Conservation (phyloP, 768 basidiomycete species). For the Kwoniella dejecticola region DNA sequence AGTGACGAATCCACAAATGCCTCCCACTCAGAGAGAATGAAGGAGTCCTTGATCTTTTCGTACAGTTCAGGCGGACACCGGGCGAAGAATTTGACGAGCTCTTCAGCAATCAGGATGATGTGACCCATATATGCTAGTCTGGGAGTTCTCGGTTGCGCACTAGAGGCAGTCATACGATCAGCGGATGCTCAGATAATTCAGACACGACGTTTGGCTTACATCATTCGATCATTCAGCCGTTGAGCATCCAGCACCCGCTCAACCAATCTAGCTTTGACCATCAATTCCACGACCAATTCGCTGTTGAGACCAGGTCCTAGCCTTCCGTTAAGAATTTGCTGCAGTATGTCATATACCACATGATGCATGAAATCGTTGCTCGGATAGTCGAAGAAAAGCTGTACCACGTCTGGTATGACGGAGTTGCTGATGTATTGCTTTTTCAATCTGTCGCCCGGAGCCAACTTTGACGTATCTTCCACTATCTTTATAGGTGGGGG, state of each 20-base stretch:
- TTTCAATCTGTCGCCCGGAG: slow-evolving; percentile 76
- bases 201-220: slow-evolving; percentile 58
- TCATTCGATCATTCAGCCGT: slow-evolving; percentile 71
- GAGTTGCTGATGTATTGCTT: slow-evolving; percentile 71
- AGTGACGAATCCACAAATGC: slow-evolving; percentile 83
- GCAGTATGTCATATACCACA: slow-evolving; percentile 91
- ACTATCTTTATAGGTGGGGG: slow-evolving; percentile 2
- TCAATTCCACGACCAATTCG: slow-evolving; percentile 77
- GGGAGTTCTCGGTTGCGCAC: slow-evolving; percentile 62
- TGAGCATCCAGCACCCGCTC: slow-evolving; percentile 86
- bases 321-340: slow-evolving; percentile 88
- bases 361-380: slow-evolving; percentile 98
- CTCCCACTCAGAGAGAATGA: slow-evolving; percentile 81
- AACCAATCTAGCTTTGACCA: slow-evolving; percentile 81
- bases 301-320: slow-evolving; percentile 77
- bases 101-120: slow-evolving; percentile 89
- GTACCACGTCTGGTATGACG: slow-evolving; percentile 74
- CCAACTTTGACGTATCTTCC: slow-evolving; percentile 23
- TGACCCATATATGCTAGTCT: slow-evolving; percentile 96
- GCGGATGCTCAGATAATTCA: background rate
- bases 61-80: slow-evolving; percentile 81
- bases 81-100: slow-evolving; percentile 84
- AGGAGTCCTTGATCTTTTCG: slow-evolving; percentile 65
- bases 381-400: slow-evolving; percentile 91
- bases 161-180: slow-evolving; percentile 44